A percentile compares a stretch with the other conserved stretches of the same genome.
Evolutionary conservation across 2,329 filamentous ascomycete genomes (phyloP).

Genomic region (Fusarium nematophilum): DNA sequence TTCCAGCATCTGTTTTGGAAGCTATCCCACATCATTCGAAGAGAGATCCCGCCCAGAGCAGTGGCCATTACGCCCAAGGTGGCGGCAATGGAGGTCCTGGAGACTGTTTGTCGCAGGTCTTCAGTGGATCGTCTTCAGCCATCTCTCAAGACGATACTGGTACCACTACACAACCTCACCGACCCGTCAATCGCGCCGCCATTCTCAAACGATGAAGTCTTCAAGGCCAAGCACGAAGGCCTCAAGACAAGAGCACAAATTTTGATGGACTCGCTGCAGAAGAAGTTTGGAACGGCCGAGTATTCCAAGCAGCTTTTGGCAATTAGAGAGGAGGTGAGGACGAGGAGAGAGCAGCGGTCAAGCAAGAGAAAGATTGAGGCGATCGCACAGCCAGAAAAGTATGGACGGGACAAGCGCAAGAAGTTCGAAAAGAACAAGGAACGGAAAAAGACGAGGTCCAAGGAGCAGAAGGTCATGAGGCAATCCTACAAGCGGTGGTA

Average conservation of each 20-base stretch:
- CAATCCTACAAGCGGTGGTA: constrained; percentile 71
- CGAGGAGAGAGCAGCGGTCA: constrained; percentile 77
- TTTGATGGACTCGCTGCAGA: constrained; percentile 84
- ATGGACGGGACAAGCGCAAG: constrained; percentile 82
- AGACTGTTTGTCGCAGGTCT: constrained; percentile 73
- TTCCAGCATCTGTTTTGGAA: constrained; percentile 83
- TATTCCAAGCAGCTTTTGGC: constrained; percentile 81
- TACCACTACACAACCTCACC: constrained; percentile 82
- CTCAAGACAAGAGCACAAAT: constrained; percentile 80
- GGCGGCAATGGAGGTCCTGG: constrained; percentile 79
- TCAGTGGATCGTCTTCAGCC: constrained; percentile 66
- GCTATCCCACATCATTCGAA: constrained; percentile 81
- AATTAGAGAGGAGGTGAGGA: constrained; percentile 78
- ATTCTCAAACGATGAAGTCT: constrained; percentile 75
- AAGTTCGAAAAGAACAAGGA: constrained; percentile 87
- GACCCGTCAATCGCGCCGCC: constrained; percentile 80
- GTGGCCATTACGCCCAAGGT: constrained; percentile 78
- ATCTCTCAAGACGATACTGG: constrained; percentile 70
- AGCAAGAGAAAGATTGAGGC: constrained; percentile 92
- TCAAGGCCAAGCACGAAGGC: constrained; percentile 75
- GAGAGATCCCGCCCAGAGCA: constrained; percentile 74
- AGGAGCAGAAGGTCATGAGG: constrained; percentile 77
- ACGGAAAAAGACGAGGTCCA: constrained; percentile 81
- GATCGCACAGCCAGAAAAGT: constrained; percentile 82
- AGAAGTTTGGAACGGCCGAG: constrained; percentile 81